Base-by-base conservation (phyloP, 1,284 basidiomycete species). In the Laetiporus sulphureus region DNA sequence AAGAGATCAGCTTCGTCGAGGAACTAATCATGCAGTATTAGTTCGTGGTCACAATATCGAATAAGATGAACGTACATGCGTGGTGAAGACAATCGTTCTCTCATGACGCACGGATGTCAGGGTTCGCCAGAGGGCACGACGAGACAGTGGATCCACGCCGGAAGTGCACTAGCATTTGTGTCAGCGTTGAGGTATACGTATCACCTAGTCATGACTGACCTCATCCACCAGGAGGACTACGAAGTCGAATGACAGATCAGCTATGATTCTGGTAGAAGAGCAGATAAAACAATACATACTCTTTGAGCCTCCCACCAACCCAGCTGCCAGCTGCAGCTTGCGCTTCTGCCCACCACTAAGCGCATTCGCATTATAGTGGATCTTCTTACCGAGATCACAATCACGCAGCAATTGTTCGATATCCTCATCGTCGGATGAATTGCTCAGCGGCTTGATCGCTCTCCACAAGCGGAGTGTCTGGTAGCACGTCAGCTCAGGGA, bases 1-100 rank as follows among this genome's bases (percentile, higher is more conserved):
- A 91, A 64, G 13, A 89, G 67, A 55, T 89, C 86, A 0, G 85
- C 85, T 62, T 90, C 86, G 49, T 90, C 86, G 4, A 89, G 68
- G 60, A 88, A 84, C 73, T 79, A 20, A 7, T 2, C n/a, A n/a
- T n/a, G n/a, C n/a, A n/a, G n/a, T n/a, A n/a, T n/a, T n/a, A n/a
- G n/a, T n/a, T n/a, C n/a, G n/a, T n/a, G n/a, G n/a, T n/a, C n/a
- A n/a, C n/a, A 4, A 16, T 13, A 19, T 13, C 18, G 13, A 18
- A 25, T 13, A 22, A 3, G 32, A 12, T 7, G 13, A 27, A 42
- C 73, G 46, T 50, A 77, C 76, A 57, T 86, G 82, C 1, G 81
- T 85, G 0, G 82, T 85, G 52, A 85, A 77, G 8, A 86, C 61
- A 32, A 84, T 72, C 0, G 79, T 80, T 16, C 83, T 68, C 22